Evolutionary conservation across 805 yeast species (phyloP).

Genomic region (Starmerella powellii): DNA sequence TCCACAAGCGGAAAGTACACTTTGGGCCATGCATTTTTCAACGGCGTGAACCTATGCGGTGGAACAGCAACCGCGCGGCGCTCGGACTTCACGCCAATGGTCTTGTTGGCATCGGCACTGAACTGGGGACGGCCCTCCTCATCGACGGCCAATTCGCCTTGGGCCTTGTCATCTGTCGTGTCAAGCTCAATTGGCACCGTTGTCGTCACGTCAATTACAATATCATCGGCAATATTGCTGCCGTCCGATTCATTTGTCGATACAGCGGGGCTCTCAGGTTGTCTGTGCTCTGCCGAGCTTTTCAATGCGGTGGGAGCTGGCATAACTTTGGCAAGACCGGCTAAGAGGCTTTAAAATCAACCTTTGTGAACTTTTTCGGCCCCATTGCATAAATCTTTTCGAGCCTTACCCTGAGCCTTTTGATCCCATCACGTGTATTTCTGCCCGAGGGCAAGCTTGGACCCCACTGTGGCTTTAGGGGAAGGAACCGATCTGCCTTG

Average conservation of each 20-base stretch:
- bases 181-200: conserved; percentile 25
- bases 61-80: conserved; percentile 86
- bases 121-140: conserved; percentile 83
- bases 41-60: conserved; percentile 93
- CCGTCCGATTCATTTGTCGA: conserved; percentile 4
- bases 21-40: conserved; percentile 82
- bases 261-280: conserved; percentile 14
- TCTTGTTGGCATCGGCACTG: conserved; percentile 54
- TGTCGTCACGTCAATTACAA: conserved; percentile 38
- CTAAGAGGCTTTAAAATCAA: background rate
- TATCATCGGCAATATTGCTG: conserved; percentile 29
- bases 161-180: conserved; percentile 21
- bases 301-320: conserved; percentile 31
- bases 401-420: background rate
- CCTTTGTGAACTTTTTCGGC: background rate
- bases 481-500: too few species aligned
- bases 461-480: too few species aligned
- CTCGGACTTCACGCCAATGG: conserved; percentile 63
- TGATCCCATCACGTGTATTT: too few species aligned
- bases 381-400: background rate
- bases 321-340: conserved; percentile 16
- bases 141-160: conserved; percentile 44
- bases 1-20: conserved; percentile 93
- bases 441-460: too few species aligned
- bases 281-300: conserved; percentile 17